Conservation (phyloP, 768 basidiomycete genomes). For the Lactarius trivialis region DNA sequence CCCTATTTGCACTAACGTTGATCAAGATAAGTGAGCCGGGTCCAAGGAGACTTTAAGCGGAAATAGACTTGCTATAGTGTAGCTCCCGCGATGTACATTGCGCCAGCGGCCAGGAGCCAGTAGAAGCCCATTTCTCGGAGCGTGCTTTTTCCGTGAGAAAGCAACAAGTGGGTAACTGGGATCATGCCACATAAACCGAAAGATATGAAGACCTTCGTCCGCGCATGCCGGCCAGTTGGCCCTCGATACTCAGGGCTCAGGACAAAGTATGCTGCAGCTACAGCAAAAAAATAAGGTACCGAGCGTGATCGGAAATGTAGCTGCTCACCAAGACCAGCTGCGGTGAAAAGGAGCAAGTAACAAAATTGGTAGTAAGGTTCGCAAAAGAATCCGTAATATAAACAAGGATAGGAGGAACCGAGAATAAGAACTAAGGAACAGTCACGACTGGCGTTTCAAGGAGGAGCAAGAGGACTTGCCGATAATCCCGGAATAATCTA, state of each 20-base stretch:
- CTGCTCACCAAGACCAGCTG: slow-evolving; percentile 54
- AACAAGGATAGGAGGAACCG: slow-evolving; percentile 70
- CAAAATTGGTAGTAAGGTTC: slow-evolving; percentile 45
- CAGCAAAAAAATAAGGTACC: neutral
- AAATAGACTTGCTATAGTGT: slow-evolving; percentile 66
- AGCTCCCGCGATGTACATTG: slow-evolving; percentile 72
- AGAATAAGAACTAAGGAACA: slow-evolving; percentile 48
- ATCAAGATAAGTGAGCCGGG: slow-evolving; percentile 19
- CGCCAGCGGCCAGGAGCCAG: slow-evolving; percentile 65
- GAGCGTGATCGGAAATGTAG: neutral
- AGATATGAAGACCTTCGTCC: slow-evolving; percentile 72
- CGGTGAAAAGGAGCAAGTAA: slow-evolving; percentile 47
- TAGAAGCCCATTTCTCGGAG: slow-evolving; percentile 59
- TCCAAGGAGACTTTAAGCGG: slow-evolving; percentile 20
- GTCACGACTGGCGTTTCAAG: slow-evolving; percentile 14
- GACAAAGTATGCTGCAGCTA: slow-evolving; percentile 69
- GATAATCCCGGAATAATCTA: slow-evolving; percentile 80
- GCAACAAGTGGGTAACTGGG: slow-evolving; percentile 60
- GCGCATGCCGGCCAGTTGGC: slow-evolving; percentile 65
- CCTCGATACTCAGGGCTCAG: slow-evolving; percentile 72
- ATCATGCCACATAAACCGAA: slow-evolving; percentile 66
- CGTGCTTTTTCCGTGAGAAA: slow-evolving; percentile 49
- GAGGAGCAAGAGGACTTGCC: slow-evolving; percentile 31
- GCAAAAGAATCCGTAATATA: slow-evolving; percentile 78
- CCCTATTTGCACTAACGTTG: slow-evolving; percentile 61